These are phyloP conservation scores for Taiozyma sp. DNA, from an alignment of 1,139 yeast species.

Conservation along the genomic window DNA sequence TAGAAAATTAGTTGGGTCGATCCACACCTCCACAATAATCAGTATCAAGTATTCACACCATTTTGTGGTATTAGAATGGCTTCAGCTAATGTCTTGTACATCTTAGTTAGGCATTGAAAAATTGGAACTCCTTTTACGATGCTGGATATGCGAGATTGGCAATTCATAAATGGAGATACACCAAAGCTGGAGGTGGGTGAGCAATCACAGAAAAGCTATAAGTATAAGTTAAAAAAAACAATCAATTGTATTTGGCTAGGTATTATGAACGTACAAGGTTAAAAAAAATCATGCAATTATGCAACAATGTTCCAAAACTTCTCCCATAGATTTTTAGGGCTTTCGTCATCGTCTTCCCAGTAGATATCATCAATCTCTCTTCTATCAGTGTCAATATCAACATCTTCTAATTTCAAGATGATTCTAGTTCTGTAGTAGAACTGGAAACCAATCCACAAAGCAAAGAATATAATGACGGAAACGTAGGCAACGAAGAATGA, in stretches of 20 bases:
- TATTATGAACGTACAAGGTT: not conserved
- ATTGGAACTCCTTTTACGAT: slow-evolving; percentile 8
- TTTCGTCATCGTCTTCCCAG: slow-evolving; percentile 48
- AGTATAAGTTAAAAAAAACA: not conserved
- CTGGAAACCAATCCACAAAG: slow-evolving; percentile 42
- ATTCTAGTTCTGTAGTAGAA: slow-evolving; percentile 35
- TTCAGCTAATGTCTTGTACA: too few relatives aligned
- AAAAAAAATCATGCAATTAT: slow-evolving; percentile 2
- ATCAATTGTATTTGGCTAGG: not conserved
- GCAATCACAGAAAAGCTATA: too few relatives aligned
- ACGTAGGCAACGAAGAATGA: slow-evolving; percentile 57
- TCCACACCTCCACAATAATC: too few relatives aligned
- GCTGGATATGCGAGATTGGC: slow-evolving; percentile 1
- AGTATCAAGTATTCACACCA: too few relatives aligned
- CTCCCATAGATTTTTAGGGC: slow-evolving; percentile 45
- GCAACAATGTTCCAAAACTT: slow-evolving; percentile 42
- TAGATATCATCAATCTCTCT: slow-evolving; percentile 48
- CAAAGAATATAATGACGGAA: slow-evolving; percentile 45
- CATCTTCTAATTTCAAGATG: slow-evolving; percentile 41
- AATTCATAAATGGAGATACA: not conserved
- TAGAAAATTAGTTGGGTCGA: too few relatives aligned
- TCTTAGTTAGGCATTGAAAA: too few relatives aligned
- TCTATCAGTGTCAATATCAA: slow-evolving; percentile 57
- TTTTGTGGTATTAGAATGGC: too few relatives aligned
- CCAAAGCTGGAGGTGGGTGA: not conserved